phyloP scores from a whole-genome alignment of 306 rosid species.

The Boehmeria nivea region DNA sequence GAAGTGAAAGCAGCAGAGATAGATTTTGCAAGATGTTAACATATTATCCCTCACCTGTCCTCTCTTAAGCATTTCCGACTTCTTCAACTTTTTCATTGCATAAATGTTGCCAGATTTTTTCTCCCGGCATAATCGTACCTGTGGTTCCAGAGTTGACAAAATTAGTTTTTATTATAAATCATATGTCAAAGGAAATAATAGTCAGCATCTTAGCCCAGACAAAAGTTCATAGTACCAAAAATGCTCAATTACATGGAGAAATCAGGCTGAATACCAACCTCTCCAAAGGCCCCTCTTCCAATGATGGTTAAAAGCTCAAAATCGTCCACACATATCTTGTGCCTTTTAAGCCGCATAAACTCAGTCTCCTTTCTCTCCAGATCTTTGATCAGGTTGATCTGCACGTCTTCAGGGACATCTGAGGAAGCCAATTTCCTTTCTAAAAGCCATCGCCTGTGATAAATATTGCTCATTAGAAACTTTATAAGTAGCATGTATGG shows the following conservation, averaged over 20 bases:
- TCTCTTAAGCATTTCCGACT: conserved; percentile 94
- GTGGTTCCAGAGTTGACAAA: conserved; percentile 32
- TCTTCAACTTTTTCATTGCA: conserved; percentile 98
- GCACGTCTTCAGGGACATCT: conserved; percentile 88
- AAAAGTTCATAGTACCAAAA: conserved; percentile 7
- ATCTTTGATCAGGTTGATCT: conserved; percentile 81
- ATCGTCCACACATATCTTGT: conserved; percentile 89
- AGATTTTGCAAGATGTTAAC: conserved; percentile 10
- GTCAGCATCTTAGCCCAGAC: background rate
- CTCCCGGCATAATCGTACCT: conserved; percentile 98
- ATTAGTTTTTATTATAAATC: conserved; percentile 14
- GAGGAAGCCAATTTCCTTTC: conserved; percentile 86
- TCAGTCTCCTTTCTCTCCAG: conserved; percentile 96
- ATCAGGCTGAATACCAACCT: conserved; percentile 62
- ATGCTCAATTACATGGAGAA: no score
- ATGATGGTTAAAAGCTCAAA: conserved; percentile 93
- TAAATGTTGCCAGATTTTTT: conserved; percentile 96
- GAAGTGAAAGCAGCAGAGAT: conserved; percentile 1
- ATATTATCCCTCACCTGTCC: conserved; percentile 72
- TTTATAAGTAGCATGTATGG: conserved; percentile 1
- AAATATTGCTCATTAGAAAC: conserved; percentile 17
- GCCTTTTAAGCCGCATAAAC: conserved; percentile 91
- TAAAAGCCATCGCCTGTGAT: conserved; percentile 82
- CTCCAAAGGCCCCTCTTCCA: conserved; percentile 98
- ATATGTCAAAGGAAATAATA: background rate